Base-by-base conservation (phyloP, 768 basidiomycete genomes). In the Sarcodon aspratus region DNA sequence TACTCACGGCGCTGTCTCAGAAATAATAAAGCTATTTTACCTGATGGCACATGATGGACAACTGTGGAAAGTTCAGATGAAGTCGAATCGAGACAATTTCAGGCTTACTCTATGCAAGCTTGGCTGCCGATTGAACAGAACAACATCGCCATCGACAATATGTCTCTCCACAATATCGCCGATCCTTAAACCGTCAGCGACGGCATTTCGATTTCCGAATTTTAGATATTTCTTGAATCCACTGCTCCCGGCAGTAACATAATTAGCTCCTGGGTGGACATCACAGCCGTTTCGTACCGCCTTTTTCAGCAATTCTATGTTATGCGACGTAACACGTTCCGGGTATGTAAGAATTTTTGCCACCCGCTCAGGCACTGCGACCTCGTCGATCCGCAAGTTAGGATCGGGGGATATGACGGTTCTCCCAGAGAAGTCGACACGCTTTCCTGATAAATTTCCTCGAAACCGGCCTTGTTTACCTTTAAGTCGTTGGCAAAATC, bases 321-420 rank as follows among this genome's bases (percentile, higher is more conserved):
- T 99, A 65, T 97, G 86, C 7, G 76, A 64, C 2, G 94, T 97
- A 31, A 96, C 96, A 36, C 93, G 80, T 60, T 97, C 95, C 0
- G 96, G 96, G 63, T 94, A 99, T 7, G 96, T 99, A 53, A 99
- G 66, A 46, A 96, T 78, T 66, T 93, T 90, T 9, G 95, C 90
- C 9, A 99, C 90, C 40, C 91, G 84, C 63, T 95, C 87, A 0
- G 96, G 96, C 0, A 99, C 87, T 13, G 96, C 96, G 9, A 99
- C 93, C 69, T 99, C 95, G 63, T 99, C 96, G 59, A 99, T 96
- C 46, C 91, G 83, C 54, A 99, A 69, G 61, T 98, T 99, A n/a
- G 96, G 96, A 65, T 99, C 96, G 1, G 96, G 96, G 1, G 93
- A 95, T 60, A 99, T 99, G 64, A 99, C 96, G 7, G 96, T 99